Conservation (phyloP, 176 grass and related monocot genomes). For the Paspalum notatum region DNA sequence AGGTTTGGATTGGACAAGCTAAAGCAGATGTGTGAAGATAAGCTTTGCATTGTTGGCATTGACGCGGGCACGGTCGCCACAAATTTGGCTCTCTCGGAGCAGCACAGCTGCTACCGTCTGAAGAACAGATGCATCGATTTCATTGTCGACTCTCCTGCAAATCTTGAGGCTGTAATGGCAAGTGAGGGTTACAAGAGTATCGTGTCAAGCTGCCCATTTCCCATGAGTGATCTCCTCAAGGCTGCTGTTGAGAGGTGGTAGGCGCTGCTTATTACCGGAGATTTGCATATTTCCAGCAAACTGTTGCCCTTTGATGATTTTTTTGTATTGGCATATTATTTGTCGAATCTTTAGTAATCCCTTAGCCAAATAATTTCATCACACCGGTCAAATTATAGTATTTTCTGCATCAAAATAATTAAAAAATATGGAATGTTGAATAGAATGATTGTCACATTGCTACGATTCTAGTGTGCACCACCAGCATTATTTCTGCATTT, state of each 20-base stretch:
- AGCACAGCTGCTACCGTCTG: slow-evolving; percentile 29
- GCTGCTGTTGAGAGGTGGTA: neutral
- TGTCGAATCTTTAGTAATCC: too few species aligned
- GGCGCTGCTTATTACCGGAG: neutral
- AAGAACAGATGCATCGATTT: slow-evolving; percentile 33
- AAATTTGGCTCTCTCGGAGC: slow-evolving; percentile 35
- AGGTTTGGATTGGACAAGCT: slow-evolving; percentile 35
- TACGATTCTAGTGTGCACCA: too few species aligned
- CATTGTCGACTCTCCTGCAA: slow-evolving; percentile 6
- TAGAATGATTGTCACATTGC: too few species aligned
- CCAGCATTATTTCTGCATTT: too few species aligned
- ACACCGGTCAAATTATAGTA: too few species aligned
- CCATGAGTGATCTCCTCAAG: slow-evolving; percentile 22
- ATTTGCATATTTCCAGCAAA: neutral
- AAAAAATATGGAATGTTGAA: too few species aligned
- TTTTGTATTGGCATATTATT: too few species aligned
- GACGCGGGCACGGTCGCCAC: neutral
- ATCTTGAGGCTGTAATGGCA: slow-evolving; percentile 32
- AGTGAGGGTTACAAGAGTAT: slow-evolving; percentile 27
- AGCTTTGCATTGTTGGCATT: neutral
- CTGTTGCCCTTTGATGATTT: too few species aligned
- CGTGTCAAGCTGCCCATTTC: slow-evolving; percentile 17
- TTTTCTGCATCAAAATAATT: too few species aligned
- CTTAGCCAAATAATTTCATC: too few species aligned
- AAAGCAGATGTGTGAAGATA: slow-evolving; percentile 14